Percentiles rank a stretch among this genome's conserved stretches.
Evolutionary conservation across 1,284 basidiomycete species (phyloP).

Genomic region (Earliella scabrosa): DNA sequence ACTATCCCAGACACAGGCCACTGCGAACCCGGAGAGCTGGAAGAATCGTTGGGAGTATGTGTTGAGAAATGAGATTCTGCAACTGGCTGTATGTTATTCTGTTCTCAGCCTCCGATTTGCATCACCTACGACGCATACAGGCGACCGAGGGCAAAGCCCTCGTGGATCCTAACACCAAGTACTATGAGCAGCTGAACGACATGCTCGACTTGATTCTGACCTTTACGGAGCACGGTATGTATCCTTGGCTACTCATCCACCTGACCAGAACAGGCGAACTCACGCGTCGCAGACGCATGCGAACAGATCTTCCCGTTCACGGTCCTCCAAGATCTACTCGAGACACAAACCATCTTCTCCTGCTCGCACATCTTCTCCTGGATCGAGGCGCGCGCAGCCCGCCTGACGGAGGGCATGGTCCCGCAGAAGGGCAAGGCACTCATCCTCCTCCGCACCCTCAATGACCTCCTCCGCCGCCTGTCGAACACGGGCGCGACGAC

Average conservation of each 20-base stretch:
- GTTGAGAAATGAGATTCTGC: slow-evolving; percentile 69
- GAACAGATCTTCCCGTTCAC: slow-evolving; percentile 60
- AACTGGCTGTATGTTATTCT: slow-evolving; percentile 59
- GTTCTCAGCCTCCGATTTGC: background rate
- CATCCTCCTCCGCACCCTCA: slow-evolving; percentile 81
- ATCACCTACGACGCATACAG: slow-evolving; percentile 38
- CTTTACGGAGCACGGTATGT: slow-evolving; percentile 74
- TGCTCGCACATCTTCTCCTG: slow-evolving; percentile 86
- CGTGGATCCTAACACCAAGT: slow-evolving; percentile 50
- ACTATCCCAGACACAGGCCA: slow-evolving; percentile 43
- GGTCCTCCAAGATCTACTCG: slow-evolving; percentile 76
- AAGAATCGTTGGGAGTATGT: slow-evolving; percentile 76
- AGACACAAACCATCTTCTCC: slow-evolving; percentile 80
- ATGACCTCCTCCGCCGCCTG: slow-evolving; percentile 83
- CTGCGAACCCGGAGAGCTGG: slow-evolving; percentile 56
- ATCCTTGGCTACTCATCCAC: background rate
- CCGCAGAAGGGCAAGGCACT: slow-evolving; percentile 89
- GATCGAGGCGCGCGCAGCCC: slow-evolving; percentile 72
- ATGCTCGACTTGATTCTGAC: slow-evolving; percentile 73
- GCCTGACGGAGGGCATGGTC: slow-evolving; percentile 75
- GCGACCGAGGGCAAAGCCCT: slow-evolving; percentile 63
- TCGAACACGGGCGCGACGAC: slow-evolving; percentile 85
- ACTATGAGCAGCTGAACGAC: slow-evolving; percentile 64
- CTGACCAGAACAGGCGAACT: slow-evolving; percentile 21
- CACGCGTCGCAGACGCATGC: slow-evolving; percentile 56